A percentile compares a stretch with the other conserved stretches of the same genome.
Conservation (phyloP, 1,284 basidiomycete genomes). For the Ustilago esculenta region DNA sequence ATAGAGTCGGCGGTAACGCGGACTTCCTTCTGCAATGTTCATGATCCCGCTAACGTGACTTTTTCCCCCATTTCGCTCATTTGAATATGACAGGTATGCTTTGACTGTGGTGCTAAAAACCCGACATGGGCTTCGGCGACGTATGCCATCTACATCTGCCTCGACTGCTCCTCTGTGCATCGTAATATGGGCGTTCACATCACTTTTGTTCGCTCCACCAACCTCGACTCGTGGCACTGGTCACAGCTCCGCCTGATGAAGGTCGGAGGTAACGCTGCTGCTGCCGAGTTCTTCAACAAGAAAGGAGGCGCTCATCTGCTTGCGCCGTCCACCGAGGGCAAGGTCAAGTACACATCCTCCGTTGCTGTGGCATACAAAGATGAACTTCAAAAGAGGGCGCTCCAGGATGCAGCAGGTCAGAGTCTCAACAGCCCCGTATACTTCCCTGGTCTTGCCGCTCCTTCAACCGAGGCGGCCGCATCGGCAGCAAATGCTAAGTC, state of each 20-base stretch:
- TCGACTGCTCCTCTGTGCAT: constrained; percentile 95
- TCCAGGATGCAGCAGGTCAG: constrained; percentile 74
- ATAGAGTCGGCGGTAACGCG: no score
- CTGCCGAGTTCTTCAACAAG: constrained; percentile 87
- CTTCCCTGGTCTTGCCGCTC: constrained; percentile 68
- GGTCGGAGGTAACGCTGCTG: constrained; percentile 90
- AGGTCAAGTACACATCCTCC: constrained; percentile 87
- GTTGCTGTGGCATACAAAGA: constrained; percentile 90
- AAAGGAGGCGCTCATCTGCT: constrained; percentile 81
- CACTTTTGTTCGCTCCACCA: constrained; percentile 95
- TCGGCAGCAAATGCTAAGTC: constrained; percentile 49
- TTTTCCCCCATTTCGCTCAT: neutral
- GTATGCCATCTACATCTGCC: constrained; percentile 95
- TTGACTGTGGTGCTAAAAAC: constrained; percentile 95
- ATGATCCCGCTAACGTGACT: neutral
- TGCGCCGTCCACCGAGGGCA: constrained; percentile 77
- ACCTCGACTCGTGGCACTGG: constrained; percentile 94
- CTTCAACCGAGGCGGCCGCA: constrained; percentile 66
- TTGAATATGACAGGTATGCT: constrained; percentile 78
- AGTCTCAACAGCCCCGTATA: constrained; percentile 57
- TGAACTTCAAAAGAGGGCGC: constrained; percentile 83
- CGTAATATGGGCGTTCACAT: constrained; percentile 98
- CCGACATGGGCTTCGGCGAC: constrained; percentile 98
- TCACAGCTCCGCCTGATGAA: constrained; percentile 94
- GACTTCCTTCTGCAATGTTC: no score